Conservation (phyloP, 176 grass and related monocot species). For the Hsuehochloa calcarea region DNA sequence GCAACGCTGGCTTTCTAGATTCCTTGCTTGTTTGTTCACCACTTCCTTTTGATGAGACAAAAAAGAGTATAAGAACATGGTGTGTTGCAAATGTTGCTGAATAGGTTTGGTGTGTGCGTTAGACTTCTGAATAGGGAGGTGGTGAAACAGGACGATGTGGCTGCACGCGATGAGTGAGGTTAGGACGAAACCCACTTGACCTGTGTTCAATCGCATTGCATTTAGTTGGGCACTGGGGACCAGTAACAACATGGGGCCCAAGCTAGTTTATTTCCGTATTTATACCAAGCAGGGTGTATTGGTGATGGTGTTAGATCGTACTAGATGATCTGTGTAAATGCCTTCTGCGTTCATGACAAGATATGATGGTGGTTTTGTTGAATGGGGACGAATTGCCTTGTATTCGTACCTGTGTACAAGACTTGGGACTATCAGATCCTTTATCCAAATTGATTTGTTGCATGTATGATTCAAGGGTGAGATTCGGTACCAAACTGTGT, state of each 20-base stretch:
- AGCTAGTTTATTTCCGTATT: neutral
- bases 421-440: neutral
- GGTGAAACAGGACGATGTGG: neutral
- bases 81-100: neutral
- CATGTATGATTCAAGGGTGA: neutral
- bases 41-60: neutral
- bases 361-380: neutral
- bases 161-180: neutral
- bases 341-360: neutral
- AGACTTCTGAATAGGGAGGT: neutral
- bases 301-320: neutral
- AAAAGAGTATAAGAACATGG: neutral
- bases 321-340: neutral
- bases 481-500: neutral
- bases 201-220: neutral
- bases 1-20: neutral
- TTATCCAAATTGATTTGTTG: neutral
- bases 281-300: neutral
- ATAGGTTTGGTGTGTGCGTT: neutral
- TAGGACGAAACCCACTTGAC: neutral
- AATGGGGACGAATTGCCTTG: neutral
- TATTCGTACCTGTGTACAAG: neutral
- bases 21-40: neutral
- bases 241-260: neutral
- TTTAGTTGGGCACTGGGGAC: neutral